Evolutionary conservation across 169 alveolate genomes (phyloP).

Genomic region (Condylostoma magnum): DNA sequence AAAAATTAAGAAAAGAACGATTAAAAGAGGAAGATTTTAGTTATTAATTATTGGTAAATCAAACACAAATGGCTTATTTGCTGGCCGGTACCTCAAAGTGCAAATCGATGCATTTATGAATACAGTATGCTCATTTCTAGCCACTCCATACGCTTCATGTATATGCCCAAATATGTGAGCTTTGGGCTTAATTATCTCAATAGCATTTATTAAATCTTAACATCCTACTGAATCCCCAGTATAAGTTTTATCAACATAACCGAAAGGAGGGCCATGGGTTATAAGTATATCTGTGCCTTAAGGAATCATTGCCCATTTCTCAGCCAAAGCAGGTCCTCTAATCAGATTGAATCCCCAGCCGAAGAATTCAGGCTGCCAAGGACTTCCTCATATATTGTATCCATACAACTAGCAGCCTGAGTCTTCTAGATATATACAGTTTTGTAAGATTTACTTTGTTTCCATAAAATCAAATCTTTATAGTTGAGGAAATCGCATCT

Average conservation of each 20-base stretch:
- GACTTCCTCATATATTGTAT: conserved; percentile 41
- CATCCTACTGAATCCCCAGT: conserved; percentile 9
- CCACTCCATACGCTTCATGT: conserved; percentile 32
- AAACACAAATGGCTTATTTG: conserved; percentile 28
- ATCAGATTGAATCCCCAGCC: conserved; percentile 30
- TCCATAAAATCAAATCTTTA: neutral
- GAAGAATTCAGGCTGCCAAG: conserved; percentile 23
- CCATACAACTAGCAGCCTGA: conserved; percentile 18
- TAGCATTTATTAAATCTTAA: conserved; percentile 14
- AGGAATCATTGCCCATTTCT: conserved; percentile 32
- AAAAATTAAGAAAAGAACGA: neutral
- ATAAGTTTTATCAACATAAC: neutral
- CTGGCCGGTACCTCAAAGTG: conserved; percentile 1
- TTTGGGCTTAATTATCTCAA: conserved; percentile 26
- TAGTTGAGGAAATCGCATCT: neutral
- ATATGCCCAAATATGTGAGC: conserved; percentile 37
- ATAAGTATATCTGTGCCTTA: conserved; percentile 31
- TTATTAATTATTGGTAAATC: conserved; percentile 2
- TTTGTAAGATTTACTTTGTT: neutral
- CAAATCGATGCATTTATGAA: conserved; percentile 31
- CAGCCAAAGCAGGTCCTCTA: neutral
- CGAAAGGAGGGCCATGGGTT: conserved; percentile 43
- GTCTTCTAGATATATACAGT: conserved; percentile 33
- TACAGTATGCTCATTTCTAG: neutral
- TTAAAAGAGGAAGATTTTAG: neutral